Base-by-base conservation (phyloP, 2,329 filamentous ascomycete genomes). In the Alternaria viburni region DNA sequence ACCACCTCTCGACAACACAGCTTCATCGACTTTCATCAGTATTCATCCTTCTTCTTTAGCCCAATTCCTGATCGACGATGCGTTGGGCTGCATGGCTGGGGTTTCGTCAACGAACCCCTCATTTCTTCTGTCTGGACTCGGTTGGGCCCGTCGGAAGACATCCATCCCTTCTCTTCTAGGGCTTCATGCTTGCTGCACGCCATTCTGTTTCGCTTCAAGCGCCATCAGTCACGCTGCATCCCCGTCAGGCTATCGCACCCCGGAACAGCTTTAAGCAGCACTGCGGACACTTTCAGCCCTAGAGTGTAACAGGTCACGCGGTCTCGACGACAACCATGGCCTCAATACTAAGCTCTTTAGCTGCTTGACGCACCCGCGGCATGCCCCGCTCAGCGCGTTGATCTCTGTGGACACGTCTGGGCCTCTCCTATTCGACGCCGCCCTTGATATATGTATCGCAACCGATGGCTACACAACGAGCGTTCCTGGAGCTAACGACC, bases 181-280 rank as follows among this genome's bases (percentile, higher is more conserved):
- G 67, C 72, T 67, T 68, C 57, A 72, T 70, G 67, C 70, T 67
- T 73, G 64, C 74, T 77, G 76, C 75, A 77, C 75, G 75, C 77
- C 73, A 77, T 77, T 66, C 73, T 76, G 64, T 69, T 75, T 75
- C 71, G 74, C 73, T 75, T 73, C 71, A 73, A 68, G 72, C 75
- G 74, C 75, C 74, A 71, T 73, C 70, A 49, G 68, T 49, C 60
- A 54, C 55, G 43, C 55, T 66, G 61, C 59, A 70, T 62, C 71
- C 72, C 67, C 65, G 71, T 61, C 71, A 55, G 65, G 57, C 65
- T 66, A 65, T 70, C 66, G 65, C 56, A 61, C 61, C 68, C 65
- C 70, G 67, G 66, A 62, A 62, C 41, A 59, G 58, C 52, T 54
- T 64, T 66, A 54, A 64, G 66, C 69, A 66, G 55, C 59, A 71